Evolutionary conservation across 1,284 basidiomycete species (phyloP).

Genomic region (Leccinum subrobustum): DNA sequence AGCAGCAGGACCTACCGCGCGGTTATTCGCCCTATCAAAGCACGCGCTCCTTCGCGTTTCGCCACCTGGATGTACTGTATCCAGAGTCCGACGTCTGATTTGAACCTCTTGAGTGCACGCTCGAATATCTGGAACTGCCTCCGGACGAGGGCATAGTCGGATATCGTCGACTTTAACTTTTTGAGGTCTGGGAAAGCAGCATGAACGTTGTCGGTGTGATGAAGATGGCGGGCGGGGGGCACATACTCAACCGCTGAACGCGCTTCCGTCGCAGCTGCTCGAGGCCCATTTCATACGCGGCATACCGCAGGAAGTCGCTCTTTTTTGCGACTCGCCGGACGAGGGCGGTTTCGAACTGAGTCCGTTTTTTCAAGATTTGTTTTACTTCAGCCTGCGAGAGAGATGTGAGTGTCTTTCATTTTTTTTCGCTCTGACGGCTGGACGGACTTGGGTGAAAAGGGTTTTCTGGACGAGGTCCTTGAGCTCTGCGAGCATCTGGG

Average conservation of each 20-base stretch:
- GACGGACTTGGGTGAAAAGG: slow-evolving; percentile 79
- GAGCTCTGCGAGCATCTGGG: slow-evolving; percentile 89
- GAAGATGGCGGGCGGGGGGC: not conserved
- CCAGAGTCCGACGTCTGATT: slow-evolving; percentile 86
- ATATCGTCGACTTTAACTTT: slow-evolving; percentile 61
- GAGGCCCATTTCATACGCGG: slow-evolving; percentile 88
- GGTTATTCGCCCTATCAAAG: slow-evolving; percentile 76
- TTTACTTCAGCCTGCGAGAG: slow-evolving; percentile 57
- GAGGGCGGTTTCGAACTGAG: slow-evolving; percentile 80
- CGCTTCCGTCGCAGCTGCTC: slow-evolving; percentile 81
- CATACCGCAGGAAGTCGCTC: slow-evolving; percentile 89
- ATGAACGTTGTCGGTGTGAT: not conserved
- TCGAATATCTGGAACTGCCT: slow-evolving; percentile 90
- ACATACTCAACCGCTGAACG: slow-evolving; percentile 70
- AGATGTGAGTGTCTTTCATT: slow-evolving; percentile 1
- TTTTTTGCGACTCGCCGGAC: slow-evolving; percentile 84
- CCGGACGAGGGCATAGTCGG: slow-evolving; percentile 79
- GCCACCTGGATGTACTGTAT: slow-evolving; percentile 86
- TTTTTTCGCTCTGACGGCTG: not conserved
- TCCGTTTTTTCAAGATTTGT: slow-evolving; percentile 84
- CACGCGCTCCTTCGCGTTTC: slow-evolving; percentile 75
- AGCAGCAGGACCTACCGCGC: slow-evolving; percentile 53
- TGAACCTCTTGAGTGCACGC: slow-evolving; percentile 86
- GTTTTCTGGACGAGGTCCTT: slow-evolving; percentile 89
- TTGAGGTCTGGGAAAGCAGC: slow-evolving; percentile 42